Base-by-base conservation (phyloP, 2,329 filamentous ascomycete genomes). In the Celoporthe dispersa region DNA sequence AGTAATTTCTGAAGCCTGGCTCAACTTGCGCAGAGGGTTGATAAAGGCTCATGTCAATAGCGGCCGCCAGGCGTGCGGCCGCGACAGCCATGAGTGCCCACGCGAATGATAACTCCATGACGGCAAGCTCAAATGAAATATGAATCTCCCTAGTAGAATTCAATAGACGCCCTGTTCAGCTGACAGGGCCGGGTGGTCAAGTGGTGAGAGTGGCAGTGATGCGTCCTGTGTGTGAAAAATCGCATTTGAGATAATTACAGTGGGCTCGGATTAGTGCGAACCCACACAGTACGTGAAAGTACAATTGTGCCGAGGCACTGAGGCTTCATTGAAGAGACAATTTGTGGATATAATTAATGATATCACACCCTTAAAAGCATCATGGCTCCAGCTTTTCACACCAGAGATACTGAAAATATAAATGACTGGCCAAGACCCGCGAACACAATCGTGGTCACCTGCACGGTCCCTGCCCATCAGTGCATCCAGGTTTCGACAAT, bases 1-100 rank as follows among this genome's bases (percentile, higher is more conserved):
- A 12, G 22, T 55, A 68, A 25, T 12, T n/a, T 35, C 35, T 14
- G 35, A 68, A 68, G 22, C 44, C 33, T 37, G n/a, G 9, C 22
- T 68, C 66, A 39, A 68, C 60, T 48, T 55, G 33, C 19, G 31
- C 12, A 11, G 59, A 25, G 9, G 66, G 66, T 60, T 63, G 31
- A 57, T 66, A 66, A 2, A 57, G 7, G 25, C 44, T 53, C 64
- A 66, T 66, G 6, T 66, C 35, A 16, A 66, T 28, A 8, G 51
- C 64, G 9, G 25, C 22, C 31, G 51, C 64, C 22, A 53, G 51
- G 22, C 51, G 22, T 22, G n/a, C 33, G 33, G 28, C n/a, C 33
- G 16, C 25, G 33, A 25, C 19, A n/a, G 51, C 51, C 16, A 60
- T n/a, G 33, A 60, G 11, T 14, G 19, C 31, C 57, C 19, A 37